These are phyloP conservation scores for Cladophialophora immunda DNA, from an alignment of 2,329 filamentous ascomycete genomes.

Conservation along the genomic window DNA sequence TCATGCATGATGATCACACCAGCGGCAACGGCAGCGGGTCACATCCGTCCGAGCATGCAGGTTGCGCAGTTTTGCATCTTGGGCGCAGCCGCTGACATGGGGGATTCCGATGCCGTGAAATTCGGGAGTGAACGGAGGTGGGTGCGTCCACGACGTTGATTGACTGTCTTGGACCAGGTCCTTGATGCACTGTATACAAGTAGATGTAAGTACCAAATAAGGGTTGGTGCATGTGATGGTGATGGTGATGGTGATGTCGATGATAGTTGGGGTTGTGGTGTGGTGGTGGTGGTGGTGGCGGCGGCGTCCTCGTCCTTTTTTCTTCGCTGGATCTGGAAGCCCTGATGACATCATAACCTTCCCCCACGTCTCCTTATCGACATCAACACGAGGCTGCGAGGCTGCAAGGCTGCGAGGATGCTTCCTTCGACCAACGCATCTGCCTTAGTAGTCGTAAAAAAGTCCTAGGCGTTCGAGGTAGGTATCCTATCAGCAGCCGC, in stretches of 20 bases:
- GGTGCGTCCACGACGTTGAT: background rate
- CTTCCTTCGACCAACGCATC: background rate
- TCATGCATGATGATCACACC: conserved; percentile 17
- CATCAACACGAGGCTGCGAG: background rate
- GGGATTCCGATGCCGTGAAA: background rate
- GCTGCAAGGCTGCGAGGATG: background rate
- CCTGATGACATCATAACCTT: background rate
- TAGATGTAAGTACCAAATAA: no score
- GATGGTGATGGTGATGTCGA: background rate
- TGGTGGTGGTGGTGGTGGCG: no score
- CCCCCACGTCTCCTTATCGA: background rate
- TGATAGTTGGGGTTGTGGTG: no score
- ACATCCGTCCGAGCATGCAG: background rate
- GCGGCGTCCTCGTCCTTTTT: no score
- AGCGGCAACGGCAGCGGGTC: background rate
- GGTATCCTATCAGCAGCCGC: background rate
- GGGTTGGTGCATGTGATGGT: no score
- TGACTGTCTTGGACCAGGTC: background rate
- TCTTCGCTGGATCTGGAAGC: background rate
- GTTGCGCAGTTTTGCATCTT: background rate
- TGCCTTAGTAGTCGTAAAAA: background rate
- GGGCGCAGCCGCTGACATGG: background rate
- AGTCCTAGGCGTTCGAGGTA: no score
- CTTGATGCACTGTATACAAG: no score
- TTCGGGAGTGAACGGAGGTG: background rate